Base-by-base conservation (phyloP, 1,284 basidiomycete species). In the Ganoderma leucocontextum region DNA sequence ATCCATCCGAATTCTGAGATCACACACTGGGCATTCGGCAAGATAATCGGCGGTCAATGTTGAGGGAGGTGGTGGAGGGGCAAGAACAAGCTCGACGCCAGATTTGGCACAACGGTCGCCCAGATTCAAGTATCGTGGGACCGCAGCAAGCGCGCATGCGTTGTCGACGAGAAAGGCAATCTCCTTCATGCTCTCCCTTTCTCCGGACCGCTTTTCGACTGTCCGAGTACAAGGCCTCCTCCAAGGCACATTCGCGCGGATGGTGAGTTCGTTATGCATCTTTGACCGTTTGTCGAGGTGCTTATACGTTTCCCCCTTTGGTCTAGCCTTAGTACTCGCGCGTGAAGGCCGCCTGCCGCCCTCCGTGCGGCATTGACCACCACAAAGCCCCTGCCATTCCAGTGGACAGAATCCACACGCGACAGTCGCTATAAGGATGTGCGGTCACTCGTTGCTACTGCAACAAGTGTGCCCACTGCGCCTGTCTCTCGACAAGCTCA, bases 401-500 rank as follows among this genome's bases (percentile, higher is more conserved):
- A 22, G 52, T 1, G 17, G 53, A 47, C 61, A 36, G 59, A 38
- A 19, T 44, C 25, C 60, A 15, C 25, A 55, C 53, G 10, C 49
- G 33, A 49, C 9, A 29, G 17, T 25, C 19, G 36, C 63, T 72
- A 72, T 72, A 72, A 72, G 70, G 62, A 42, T 60, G 58, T 53
- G n/a, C 53, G 52, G 49, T 33, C 65, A 61, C 52, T 49, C 60
- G 67, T 69, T 67, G 65, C 64, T 42, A 72, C 65, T 57, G 63
- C 67, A 69, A 72, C 67, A 64, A 64, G 67, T 71, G 70, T 66
- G 52, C 17, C 61, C 67, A 67, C 63, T 71, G 66, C 65, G 52
- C 59, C 60, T 22, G 60, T 52, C 39, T 63, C 35, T 17, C 53
- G 66, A 67, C 62, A 41, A 58, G 60, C 57, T 57, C 58, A 42